Base-by-base conservation (phyloP, 257 asterid species). In the Solanum piurae region DNA sequence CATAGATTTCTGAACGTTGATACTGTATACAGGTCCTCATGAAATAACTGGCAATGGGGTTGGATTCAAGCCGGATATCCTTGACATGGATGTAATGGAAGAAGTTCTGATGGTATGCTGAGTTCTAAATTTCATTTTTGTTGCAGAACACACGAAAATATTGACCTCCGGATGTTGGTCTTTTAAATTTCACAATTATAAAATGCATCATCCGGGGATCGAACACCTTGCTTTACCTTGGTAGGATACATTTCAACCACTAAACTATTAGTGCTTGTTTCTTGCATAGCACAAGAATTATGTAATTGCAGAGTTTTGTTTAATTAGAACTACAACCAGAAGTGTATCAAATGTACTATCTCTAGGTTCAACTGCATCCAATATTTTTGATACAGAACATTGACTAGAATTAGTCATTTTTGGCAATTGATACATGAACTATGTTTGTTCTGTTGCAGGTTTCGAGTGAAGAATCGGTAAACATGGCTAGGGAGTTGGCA, bases 21-120 rank as follows among this genome's bases (percentile, higher is more conserved):
- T 71, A 7, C 29, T 40, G 6, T 38, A 76, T 76, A n/a, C 62
- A 97, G 99, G 99, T 86, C 99, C 99, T 88, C 99, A 95, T 88
- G 94, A 95, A 31, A 97, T 97, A 21, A 97, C 98, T 31, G 99
- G 99, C 21, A 97, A 94, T 87, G 99, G 99, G 75, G 99, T 97
- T 37, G 99, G 99, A 86, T 97, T 97, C 93, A 95, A 97, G 88
- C 98, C 98, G 0, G 99, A 97, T 62, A 97, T 97, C 89, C 90
- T 97, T 25, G 99, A 97, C 85, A 95, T 97, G 98, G 99, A 97
- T 92, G 92, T 97, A 85, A 95, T 97, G 98, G 98, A 97, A 79
- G 98, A 95, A 93, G 98, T 95, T 90, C 98, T 97, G 27, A 97
- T 94, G 98, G 99, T 95, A 91, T 89, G 87, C 21, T 3, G 21